Conservation (phyloP, 2,329 filamentous ascomycete genomes). For the Aspergillus sp. region DNA sequence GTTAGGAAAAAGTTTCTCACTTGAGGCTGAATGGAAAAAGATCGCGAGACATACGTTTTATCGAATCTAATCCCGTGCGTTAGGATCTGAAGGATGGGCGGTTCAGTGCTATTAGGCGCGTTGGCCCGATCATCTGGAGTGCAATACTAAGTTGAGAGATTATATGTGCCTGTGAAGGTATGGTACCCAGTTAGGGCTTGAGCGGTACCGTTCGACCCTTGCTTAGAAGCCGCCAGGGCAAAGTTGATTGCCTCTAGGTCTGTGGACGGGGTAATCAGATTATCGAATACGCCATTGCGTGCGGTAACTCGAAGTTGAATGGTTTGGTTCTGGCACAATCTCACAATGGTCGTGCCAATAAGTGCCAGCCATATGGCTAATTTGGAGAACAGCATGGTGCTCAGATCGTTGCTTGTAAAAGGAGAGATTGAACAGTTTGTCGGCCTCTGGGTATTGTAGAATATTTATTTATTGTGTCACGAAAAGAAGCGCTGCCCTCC, state of each 20-base stretch:
- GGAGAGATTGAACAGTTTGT: no score
- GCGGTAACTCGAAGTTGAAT: no score
- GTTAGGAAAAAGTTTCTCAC: background rate
- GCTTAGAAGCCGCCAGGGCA: constrained; percentile 14
- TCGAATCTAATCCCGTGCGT: constrained; percentile 46
- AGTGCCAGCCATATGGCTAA: no score
- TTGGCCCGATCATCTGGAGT: background rate
- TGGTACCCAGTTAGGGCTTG: constrained; percentile 23
- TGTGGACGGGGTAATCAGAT: no score
- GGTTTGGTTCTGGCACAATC: no score
- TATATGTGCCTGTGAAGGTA: constrained; percentile 22
- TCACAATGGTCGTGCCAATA: no score
- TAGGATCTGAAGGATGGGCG: constrained; percentile 39
- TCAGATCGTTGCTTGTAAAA: no score
- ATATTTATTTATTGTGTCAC: no score
- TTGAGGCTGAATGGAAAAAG: background rate
- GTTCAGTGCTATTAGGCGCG: background rate
- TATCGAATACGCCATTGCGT: no score
- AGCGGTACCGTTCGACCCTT: constrained; percentile 22
- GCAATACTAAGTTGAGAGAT: constrained; percentile 1
- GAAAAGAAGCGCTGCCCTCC: no score
- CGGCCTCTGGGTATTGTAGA: no score
- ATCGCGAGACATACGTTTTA: constrained; percentile 23
- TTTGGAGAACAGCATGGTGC: no score
- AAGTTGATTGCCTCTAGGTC: constrained; percentile 7